phyloP scores from a whole-genome alignment of 176 grass and related monocot species.

The Oryza coarctata region DNA sequence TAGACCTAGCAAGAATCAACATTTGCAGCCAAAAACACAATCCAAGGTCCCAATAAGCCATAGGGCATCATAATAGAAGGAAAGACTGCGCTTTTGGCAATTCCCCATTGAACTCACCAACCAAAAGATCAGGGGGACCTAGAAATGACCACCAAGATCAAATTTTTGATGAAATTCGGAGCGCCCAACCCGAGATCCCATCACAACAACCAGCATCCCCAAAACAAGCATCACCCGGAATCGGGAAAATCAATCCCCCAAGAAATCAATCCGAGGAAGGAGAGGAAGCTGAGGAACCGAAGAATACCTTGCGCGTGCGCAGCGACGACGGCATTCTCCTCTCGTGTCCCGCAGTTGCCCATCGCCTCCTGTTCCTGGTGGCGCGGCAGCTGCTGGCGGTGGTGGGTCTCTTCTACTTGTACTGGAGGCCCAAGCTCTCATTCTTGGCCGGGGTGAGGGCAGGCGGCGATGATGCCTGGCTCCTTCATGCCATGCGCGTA shows the following conservation, averaged over 20 bases:
- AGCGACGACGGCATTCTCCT: slow-evolving; percentile 95
- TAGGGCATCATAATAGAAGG: not conserved
- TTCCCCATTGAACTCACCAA: not conserved
- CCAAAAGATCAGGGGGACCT: slow-evolving; percentile 5
- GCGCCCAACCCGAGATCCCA: slow-evolving; percentile 33
- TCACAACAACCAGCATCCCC: slow-evolving; percentile 28
- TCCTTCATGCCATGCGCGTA: not conserved
- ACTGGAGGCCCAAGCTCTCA: not conserved
- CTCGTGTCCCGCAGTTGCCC: slow-evolving; percentile 92
- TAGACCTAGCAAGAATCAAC: not conserved
- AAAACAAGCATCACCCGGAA: not conserved
- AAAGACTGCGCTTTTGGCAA: not conserved
- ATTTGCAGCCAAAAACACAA: not conserved
- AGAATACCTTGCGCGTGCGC: slow-evolving; percentile 81
- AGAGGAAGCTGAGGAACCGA: not conserved
- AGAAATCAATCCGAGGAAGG: slow-evolving; percentile 11
- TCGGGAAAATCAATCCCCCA: not conserved
- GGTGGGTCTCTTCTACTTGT: not conserved
- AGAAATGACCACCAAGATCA: slow-evolving; percentile 14
- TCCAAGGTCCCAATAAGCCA: not conserved
- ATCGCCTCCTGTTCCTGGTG: slow-evolving; percentile 41
- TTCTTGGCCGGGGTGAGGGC: not conserved
- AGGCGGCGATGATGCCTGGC: no score
- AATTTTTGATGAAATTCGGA: slow-evolving; percentile 27
- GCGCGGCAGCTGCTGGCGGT: not conserved